Conservation (phyloP, 306 rosid genomes). For the Acmispon strigosus region DNA sequence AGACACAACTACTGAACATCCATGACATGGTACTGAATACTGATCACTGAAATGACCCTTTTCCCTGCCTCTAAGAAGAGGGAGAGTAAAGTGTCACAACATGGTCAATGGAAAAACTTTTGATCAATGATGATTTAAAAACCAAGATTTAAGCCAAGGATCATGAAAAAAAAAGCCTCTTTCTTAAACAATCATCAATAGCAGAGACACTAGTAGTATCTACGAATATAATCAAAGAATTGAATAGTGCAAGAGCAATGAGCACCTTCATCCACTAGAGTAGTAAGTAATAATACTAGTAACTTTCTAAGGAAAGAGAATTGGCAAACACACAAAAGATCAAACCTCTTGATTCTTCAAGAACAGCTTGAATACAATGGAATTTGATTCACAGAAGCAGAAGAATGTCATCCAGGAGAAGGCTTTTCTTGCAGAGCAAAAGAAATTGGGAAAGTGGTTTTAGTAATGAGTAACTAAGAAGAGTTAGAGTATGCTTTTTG, state of each 20-base stretch:
- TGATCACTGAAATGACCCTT: background rate
- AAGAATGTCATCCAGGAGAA: background rate
- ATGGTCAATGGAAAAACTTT: too few relatives aligned
- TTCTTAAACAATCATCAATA: background rate
- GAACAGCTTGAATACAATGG: background rate
- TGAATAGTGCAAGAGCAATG: background rate
- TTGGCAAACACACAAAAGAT: background rate
- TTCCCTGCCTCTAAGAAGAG: background rate
- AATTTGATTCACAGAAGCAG: background rate
- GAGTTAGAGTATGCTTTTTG: background rate
- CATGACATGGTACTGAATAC: background rate
- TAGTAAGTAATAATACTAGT: background rate
- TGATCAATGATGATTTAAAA: background rate
- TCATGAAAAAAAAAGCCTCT: background rate
- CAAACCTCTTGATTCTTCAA: constrained; percentile 12
- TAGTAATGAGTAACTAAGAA: background rate
- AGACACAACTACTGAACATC: background rate
- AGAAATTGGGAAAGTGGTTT: background rate
- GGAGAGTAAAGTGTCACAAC: background rate
- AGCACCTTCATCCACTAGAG: constrained; percentile 7
- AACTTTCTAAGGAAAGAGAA: background rate
- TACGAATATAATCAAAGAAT: background rate
- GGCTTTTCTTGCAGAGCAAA: background rate
- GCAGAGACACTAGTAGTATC: background rate
- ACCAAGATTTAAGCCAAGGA: background rate